A percentile compares a stretch with the other conserved stretches of the same genome.
Conservation (phyloP, 139 green algal genomes). For the Eudorina sp. region DNA sequence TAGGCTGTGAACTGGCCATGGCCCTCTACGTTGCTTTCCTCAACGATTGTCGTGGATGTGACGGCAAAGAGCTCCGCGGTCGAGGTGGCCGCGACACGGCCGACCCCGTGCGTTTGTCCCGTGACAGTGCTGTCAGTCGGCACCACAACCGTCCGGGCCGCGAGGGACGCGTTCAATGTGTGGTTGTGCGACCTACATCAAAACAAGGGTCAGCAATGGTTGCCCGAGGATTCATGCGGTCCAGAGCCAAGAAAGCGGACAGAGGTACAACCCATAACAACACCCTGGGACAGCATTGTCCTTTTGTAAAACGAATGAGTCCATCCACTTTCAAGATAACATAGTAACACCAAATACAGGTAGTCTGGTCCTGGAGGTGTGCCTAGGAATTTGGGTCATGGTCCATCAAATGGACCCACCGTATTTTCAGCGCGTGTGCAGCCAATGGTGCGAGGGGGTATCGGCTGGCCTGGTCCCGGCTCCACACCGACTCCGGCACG, state of each 20-base stretch:
- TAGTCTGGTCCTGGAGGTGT: too few relatives aligned
- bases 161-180: background rate
- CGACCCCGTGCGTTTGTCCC: too few relatives aligned
- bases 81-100: background rate
- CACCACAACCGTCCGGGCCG: background rate
- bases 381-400: too few relatives aligned
- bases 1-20: conserved; percentile 70
- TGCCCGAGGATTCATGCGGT: too few relatives aligned
- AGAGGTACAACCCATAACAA: too few relatives aligned
- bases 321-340: too few relatives aligned
- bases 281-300: too few relatives aligned
- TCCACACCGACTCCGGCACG: conserved; percentile 57
- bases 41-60: conserved; percentile 52
- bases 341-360: too few relatives aligned
- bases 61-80: conserved; percentile 28
- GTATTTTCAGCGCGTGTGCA: conserved; percentile 58
- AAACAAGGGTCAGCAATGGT: too few relatives aligned
- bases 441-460: conserved; percentile 56
- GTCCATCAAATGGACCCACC: too few relatives aligned
- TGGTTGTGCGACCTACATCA: conserved; percentile 36
- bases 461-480: background rate
- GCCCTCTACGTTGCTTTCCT: conserved; percentile 62
- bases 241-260: too few relatives aligned
- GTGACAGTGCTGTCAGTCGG: background rate
- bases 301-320: too few relatives aligned